Evolutionary conservation across 306 rosid species (phyloP), one percentile per base, ranked within the genome.

Genomic region (Betula pendula): DNA sequence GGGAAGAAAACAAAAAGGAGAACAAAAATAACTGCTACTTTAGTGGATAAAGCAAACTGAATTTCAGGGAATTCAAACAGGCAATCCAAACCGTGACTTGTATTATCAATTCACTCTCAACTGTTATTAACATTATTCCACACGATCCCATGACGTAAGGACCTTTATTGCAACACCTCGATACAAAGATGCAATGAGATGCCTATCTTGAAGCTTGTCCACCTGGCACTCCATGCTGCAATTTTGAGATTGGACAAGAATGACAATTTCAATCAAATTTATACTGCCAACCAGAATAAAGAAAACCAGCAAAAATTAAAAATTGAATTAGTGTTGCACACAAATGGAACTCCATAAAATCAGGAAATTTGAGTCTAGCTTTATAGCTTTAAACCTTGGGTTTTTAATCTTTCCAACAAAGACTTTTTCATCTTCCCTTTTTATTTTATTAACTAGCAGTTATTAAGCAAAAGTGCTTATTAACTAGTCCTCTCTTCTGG

Each of bases 241-340:
- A 62, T 62, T 62, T 62, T 15, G 42, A 31, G 68, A 62, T 31
- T 33, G 68, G 68, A 53, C 14, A 53, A 24, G 60, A 53, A 53
- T 53, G 25, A 55, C 31, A n/a, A 55, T n/a, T 55, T n/a, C 29
- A 55, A 55, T 20, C 3, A 55, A 20, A 55, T 55, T 55, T 11
- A 55, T 45, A 45, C 2, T 3, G 15, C 49, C 3, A 45, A 45
- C 49, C 15, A 44, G 49, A 2, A 45, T 45, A 13, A 45, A 45
- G 49, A 13, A 13, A 9, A 2, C 15, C 2, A 11, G 0, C 15
- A 45, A 45, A 45, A 45, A 1, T 10, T 45, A 11, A 3, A 45
- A 45, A 45, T 9, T 45, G 49, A 13, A 45, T 1, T 9, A 44
- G 3, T 45, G 49, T 44, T 15, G 14, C 12, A 44, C 48, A 44